phyloP scores from a whole-genome alignment of 2,329 filamentous ascomycete genomes.

The Fusarium begoniae region DNA sequence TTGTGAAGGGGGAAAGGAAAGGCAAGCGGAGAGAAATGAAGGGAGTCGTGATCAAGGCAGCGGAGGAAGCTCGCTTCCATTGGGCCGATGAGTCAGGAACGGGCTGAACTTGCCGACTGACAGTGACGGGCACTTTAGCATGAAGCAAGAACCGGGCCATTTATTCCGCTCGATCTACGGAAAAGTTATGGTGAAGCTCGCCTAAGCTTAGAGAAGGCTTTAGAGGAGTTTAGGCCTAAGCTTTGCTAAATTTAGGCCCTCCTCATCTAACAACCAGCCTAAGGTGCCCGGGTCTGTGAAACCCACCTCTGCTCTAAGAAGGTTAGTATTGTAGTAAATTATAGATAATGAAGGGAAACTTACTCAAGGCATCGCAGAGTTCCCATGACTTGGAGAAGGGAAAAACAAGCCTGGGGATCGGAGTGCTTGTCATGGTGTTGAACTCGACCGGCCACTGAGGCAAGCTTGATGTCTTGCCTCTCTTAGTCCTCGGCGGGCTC shows the following conservation, averaged over 20 bases:
- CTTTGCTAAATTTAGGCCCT: background rate
- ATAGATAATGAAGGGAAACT: too few species aligned
- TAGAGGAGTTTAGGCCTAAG: background rate
- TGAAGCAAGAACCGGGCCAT: background rate
- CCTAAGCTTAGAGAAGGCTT: background rate
- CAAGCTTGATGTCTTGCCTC: too few species aligned
- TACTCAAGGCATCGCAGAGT: too few species aligned
- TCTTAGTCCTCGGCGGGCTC: rapidly evolving
- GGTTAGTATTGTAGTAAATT: too few species aligned
- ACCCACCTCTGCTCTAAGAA: too few species aligned
- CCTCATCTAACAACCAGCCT: background rate
- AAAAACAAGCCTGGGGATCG: too few species aligned
- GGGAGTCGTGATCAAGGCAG: background rate
- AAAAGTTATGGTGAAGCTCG: background rate
- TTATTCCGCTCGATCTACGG: background rate
- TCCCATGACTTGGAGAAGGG: too few species aligned
- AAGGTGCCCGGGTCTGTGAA: too few species aligned
- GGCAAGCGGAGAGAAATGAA: background rate
- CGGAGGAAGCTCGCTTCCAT: background rate
- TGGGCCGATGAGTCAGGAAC: background rate
- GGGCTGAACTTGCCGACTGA: background rate
- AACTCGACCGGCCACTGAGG: too few species aligned
- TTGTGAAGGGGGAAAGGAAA: background rate
- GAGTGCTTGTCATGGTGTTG: too few species aligned
- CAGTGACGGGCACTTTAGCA: background rate